Evolutionary conservation across 2,329 filamentous ascomycete genomes (phyloP), one percentile per base, ranked within the genome.

Genomic region (Colletotrichum brevisporum): DNA sequence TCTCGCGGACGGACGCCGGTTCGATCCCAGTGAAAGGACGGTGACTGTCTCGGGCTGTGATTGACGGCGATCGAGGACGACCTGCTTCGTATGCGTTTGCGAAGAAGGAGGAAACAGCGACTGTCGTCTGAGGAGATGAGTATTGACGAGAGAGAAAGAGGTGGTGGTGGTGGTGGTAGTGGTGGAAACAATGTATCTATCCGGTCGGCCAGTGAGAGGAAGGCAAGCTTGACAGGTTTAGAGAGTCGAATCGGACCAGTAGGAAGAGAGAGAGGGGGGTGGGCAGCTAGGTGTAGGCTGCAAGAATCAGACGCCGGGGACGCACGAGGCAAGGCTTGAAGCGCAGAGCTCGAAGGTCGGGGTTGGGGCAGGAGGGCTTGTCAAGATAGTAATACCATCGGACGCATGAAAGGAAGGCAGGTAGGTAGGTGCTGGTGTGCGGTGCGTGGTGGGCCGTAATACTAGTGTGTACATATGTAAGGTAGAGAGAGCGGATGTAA

Each of bases 271-370:
- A 56, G 43, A 52, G 41, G 41, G 53, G 43, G 36, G 51, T 36
- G 31, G 31, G 31, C 31, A 10, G 31, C 43, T 36, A 67, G 51
- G 58, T 52, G 69, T 63, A 51, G 57, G 45, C 71, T 71, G 69
- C 69, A 72, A 70, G 67, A 61, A 66, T 58, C 71, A 72, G 60
- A 71, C 65, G 71, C 68, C 67, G 69, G 62, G 62, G 66, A 71
- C 64, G 68, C 71, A 71, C 61, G 18, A 66, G 55, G 43, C 66
- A 66, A 69, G 62, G 62, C 67, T 69, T 61, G 62, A 51, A 61
- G 26, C 41, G 26, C 62, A 69, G 36, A 67, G 51, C 51, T 67
- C 57, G 50, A 50, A 61, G 55, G 55, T 66, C 50, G 26, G 51
- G 62, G 55, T 69, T 69, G 62, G 62, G 62, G 67, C 60, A 66